phyloP scores from a whole-genome alignment of 176 grass and related monocot species.

The Alloteropsis semialata region DNA sequence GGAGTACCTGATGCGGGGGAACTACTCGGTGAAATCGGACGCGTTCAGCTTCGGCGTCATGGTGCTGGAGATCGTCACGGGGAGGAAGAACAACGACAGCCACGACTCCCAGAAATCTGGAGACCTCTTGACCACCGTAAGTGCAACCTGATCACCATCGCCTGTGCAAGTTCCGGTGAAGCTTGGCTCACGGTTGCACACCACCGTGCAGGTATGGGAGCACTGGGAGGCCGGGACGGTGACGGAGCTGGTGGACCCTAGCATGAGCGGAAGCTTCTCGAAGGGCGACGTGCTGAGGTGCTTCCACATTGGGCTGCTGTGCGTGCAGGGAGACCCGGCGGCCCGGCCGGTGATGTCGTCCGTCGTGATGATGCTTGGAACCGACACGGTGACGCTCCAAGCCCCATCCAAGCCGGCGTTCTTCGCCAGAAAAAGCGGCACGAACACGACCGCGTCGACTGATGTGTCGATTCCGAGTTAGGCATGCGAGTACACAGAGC shows the following conservation, averaged over 20 bases:
- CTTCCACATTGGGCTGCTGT: constrained; percentile 28
- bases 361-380: constrained; percentile 34
- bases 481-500: neutral
- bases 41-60: constrained; percentile 64
- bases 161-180: neutral
- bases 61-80: constrained; percentile 60
- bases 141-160: neutral
- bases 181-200: neutral
- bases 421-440: neutral
- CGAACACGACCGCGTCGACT: neutral
- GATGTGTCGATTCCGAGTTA: neutral
- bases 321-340: constrained; percentile 28
- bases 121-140: constrained; percentile 40
- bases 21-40: constrained; percentile 53
- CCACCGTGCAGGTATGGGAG: constrained; percentile 15
- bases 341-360: constrained; percentile 37
- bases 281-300: constrained; percentile 20
- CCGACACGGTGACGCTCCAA: neutral
- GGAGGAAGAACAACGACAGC: constrained; percentile 37
- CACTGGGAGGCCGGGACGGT: constrained; percentile 19
- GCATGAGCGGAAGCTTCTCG: neutral
- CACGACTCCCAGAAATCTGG: neutral
- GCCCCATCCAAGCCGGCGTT: constrained; percentile 1
- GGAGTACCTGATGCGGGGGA: constrained; percentile 45
- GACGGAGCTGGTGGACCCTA: constrained; percentile 8